Conservation (phyloP, 2,329 filamentous ascomycete species). For the Fusarium tuaranense region DNA sequence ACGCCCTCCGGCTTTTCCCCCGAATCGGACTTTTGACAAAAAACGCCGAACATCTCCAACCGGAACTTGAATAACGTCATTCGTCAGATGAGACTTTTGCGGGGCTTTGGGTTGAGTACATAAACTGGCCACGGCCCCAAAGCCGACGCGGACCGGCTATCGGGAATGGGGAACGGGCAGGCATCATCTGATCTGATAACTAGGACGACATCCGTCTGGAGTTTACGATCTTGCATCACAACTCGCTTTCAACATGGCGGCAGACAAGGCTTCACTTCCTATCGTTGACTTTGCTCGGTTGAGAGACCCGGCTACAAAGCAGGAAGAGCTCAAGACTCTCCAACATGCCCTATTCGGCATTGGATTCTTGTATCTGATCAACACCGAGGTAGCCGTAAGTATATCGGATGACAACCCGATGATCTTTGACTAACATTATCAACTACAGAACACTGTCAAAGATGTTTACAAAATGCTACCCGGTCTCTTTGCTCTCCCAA, state of each 20-base stretch:
- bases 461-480: constrained; percentile 1
- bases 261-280: constrained; percentile 1
- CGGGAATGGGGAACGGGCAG: background rate
- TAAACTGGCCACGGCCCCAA: background rate
- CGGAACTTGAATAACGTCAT: background rate
- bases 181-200: background rate
- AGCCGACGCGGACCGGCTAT: background rate
- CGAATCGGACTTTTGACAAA: constrained; percentile 5
- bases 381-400: constrained; percentile 7
- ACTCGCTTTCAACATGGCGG: background rate
- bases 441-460: background rate
- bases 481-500: background rate
- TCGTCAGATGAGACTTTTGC: background rate
- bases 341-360: constrained; percentile 7
- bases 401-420: background rate
- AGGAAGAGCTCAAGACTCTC: constrained; percentile 3
- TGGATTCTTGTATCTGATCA: constrained; percentile 5
- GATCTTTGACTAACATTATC: background rate
- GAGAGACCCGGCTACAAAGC: background rate
- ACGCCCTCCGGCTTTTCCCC: background rate
- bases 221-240: background rate
- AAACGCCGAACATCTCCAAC: constrained; percentile 1
- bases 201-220: background rate
- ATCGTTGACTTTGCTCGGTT: constrained; percentile 1
- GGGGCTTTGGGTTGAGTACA: background rate